Evolutionary conservation across 1,139 yeast species (phyloP).

Genomic region (Nakaseomyces uthaithaninus): DNA sequence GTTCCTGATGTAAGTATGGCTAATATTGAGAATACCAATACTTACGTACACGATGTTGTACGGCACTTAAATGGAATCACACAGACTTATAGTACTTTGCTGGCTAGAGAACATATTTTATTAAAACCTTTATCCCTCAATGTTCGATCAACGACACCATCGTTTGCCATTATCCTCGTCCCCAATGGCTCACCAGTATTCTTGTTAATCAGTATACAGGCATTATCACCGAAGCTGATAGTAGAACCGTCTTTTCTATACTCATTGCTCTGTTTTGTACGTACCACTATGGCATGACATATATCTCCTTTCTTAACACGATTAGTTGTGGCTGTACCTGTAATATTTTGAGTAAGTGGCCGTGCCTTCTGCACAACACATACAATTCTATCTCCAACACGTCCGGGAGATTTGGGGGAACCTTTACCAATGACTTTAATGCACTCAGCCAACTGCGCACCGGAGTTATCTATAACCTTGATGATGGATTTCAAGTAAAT

Average conservation of each 20-base stretch:
- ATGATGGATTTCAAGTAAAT: conserved; percentile 80
- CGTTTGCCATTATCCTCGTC: conserved; percentile 70
- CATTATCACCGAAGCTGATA: conserved; percentile 88
- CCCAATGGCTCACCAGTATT: conserved; percentile 88
- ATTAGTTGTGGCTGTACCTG: conserved; percentile 64
- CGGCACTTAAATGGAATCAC: too few relatives aligned
- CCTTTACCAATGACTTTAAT: conserved; percentile 83
- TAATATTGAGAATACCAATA: too few relatives aligned
- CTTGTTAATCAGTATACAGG: conserved; percentile 89
- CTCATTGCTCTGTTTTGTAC: conserved; percentile 79
- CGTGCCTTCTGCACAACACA: conserved; percentile 91
- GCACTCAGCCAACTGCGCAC: conserved; percentile 93
- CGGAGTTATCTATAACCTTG: conserved; percentile 89
- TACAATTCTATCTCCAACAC: conserved; percentile 85
- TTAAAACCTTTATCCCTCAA: conserved; percentile 74
- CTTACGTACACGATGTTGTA: too few relatives aligned
- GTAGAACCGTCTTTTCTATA: conserved; percentile 78
- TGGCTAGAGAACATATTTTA: conserved; percentile 82
- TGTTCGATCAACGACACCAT: conserved; percentile 78
- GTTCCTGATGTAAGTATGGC: too few relatives aligned
- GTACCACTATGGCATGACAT: conserved; percentile 89
- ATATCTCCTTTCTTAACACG: conserved; percentile 93
- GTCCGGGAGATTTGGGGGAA: conserved; percentile 76
- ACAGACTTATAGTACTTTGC: conserved; percentile 27
- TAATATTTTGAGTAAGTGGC: conserved; percentile 53